A percentile compares a stretch with the other conserved stretches of the same genome.
Evolutionary conservation across 31 red algal species (phyloP).

Genomic region (Bonnemaisonia californica): DNA sequence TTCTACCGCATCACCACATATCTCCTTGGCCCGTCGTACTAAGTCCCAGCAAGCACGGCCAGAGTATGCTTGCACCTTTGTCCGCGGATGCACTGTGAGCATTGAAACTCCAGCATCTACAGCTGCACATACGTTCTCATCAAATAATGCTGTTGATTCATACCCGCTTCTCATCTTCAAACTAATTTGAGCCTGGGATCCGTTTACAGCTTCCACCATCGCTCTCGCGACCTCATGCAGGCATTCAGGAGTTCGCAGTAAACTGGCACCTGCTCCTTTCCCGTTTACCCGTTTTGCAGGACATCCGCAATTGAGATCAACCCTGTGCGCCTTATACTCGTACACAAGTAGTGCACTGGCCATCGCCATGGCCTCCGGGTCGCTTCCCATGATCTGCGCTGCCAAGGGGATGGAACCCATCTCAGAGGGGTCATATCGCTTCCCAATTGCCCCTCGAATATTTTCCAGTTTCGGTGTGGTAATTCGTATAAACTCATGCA

Average conservation of each 20-base stretch:
- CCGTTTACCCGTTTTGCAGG: slow-evolving; percentile 39
- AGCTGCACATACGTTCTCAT: slow-evolving; percentile 40
- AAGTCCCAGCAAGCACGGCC: slow-evolving; percentile 54
- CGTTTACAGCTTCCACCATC: slow-evolving; percentile 38
- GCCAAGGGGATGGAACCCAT: slow-evolving; percentile 28
- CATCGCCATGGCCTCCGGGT: slow-evolving; percentile 17
- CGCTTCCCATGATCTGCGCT: slow-evolving; percentile 58
- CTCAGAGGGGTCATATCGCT: slow-evolving; percentile 19
- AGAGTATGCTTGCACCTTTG: slow-evolving; percentile 52
- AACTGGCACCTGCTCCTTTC: slow-evolving; percentile 42
- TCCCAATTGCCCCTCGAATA: slow-evolving; percentile 18
- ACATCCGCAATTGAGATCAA: slow-evolving; percentile 72
- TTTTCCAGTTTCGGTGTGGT: neutral
- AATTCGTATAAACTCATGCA: slow-evolving; percentile 66
- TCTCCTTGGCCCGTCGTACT: slow-evolving; percentile 16
- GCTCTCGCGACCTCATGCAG: slow-evolving; percentile 10
- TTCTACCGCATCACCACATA: slow-evolving; percentile 16
- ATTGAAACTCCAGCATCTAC: slow-evolving; percentile 22
- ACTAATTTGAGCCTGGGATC: slow-evolving; percentile 9
- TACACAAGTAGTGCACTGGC: slow-evolving; percentile 28
- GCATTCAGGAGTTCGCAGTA: slow-evolving; percentile 29
- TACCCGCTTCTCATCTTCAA: slow-evolving; percentile 68
- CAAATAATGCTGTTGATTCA: slow-evolving; percentile 26
- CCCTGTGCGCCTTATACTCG: slow-evolving; percentile 24
- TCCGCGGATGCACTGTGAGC: slow-evolving; percentile 49